Conservation (phyloP, 768 basidiomycete genomes). For the Leccinum uliginosum region DNA sequence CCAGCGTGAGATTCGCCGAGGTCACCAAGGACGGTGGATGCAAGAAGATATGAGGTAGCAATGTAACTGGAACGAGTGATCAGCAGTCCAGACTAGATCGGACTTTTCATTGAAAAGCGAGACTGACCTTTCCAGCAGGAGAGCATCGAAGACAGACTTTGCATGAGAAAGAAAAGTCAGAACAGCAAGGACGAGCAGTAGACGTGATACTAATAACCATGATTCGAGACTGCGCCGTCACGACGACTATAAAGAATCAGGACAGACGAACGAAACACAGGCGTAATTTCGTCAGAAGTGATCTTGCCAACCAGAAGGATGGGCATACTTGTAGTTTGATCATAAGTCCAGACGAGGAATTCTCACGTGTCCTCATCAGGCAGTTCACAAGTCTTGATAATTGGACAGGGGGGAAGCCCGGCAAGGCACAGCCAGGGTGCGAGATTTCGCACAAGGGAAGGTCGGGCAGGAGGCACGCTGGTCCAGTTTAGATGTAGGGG, state of each 20-base stretch:
- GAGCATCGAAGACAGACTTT: conserved; percentile 29
- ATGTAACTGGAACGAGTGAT: conserved; percentile 33
- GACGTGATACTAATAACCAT: conserved; percentile 32
- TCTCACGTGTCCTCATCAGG: too few relatives aligned
- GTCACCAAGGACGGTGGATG: conserved; percentile 54
- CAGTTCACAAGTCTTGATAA: too few relatives aligned
- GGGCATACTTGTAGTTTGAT: conserved; percentile 21
- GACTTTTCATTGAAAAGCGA: not conserved
- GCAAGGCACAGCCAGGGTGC: too few relatives aligned
- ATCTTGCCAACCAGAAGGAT: not conserved
- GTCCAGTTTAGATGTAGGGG: too few relatives aligned
- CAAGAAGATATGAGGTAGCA: conserved; percentile 47
- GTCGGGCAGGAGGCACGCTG: too few relatives aligned
- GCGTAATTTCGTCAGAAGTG: not conserved
- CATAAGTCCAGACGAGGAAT: too few relatives aligned
- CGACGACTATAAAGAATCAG: conserved; percentile 35
- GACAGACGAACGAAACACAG: not conserved
- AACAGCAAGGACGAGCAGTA: not conserved
- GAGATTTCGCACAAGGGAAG: too few relatives aligned
- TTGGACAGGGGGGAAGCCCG: too few relatives aligned
- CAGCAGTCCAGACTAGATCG: not conserved
- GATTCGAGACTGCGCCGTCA: conserved; percentile 49
- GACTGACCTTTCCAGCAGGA: conserved; percentile 24
- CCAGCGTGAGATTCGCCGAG: conserved; percentile 38
- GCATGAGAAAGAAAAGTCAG: not conserved